Base-by-base conservation (phyloP, 768 basidiomycete genomes). In the Clitopilus hobsonii region DNA sequence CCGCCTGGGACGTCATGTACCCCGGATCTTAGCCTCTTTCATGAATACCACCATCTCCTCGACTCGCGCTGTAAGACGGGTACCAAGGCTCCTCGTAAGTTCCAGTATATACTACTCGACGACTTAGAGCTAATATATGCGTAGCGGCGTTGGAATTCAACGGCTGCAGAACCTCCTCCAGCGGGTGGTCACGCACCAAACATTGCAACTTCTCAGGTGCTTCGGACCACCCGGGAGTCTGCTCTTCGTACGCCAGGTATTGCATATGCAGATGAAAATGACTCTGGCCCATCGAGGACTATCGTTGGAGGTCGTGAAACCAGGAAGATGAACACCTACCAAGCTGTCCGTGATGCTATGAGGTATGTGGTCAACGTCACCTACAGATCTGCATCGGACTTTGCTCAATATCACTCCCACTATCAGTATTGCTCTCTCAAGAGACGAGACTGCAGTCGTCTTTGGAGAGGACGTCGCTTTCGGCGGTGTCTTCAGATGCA, bases 321-420 rank as follows among this genome's bases (percentile, higher is more conserved):
- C 20, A 83, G 92, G 60, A 94, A 94, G 74, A 96, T 96, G 93
- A 98, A 98, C 66, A 75, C 88, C 60, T 97, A 94, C 69, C 94
- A 97, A 67, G 91, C 95, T 1, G 82, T 98, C 13, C 80, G 95
- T 48, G 93, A 96, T 67, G 93, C 92, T 2, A 82, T 97, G 75
- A 88, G 87, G 90, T 88, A 62, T 50, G 72, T 60, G 29, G 28
- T 48, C 45, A 8, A 48, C 36, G 1, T 27, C 23, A 18, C 45
- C 24, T 8, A 24, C 28, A n/a, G 13, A 6, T 18, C 25, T 25
- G 18, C 30, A 20, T 5, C 52, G 53, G 18, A 20, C 22, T 20
- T 18, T 45, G 4, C 41, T 20, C 3, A 18, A 38, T 32, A 32
- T n/a, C 56, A 49, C 41, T 47, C 14, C 32, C 20, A 25, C 38